Evolutionary conservation across 83 land plant genomes (phyloP).

Genomic region (Larix sibirica): DNA sequence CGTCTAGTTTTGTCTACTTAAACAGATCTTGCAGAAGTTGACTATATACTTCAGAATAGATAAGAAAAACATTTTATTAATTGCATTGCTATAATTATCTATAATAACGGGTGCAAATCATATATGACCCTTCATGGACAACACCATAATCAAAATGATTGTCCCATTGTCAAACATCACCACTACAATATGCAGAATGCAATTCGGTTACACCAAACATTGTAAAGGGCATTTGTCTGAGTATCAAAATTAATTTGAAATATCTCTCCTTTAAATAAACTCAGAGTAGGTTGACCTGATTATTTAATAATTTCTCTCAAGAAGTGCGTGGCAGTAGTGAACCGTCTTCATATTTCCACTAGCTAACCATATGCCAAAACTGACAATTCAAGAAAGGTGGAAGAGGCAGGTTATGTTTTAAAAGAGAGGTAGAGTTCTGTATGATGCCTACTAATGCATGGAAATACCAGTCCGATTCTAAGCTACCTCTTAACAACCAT

Average conservation of each 20-base stretch:
- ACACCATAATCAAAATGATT: too few species aligned
- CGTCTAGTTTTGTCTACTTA: too few species aligned
- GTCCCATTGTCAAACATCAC: too few species aligned
- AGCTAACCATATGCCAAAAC: neutral
- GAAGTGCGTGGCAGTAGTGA: neutral
- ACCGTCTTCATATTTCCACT: neutral
- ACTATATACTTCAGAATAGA: too few species aligned
- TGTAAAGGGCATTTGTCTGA: neutral
- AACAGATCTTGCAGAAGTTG: too few species aligned
- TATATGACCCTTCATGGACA: too few species aligned
- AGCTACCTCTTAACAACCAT: neutral
- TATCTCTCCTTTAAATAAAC: neutral
- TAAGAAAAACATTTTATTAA: too few species aligned
- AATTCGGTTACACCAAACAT: too few species aligned
- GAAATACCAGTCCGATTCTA: neutral
- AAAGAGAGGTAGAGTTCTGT: neutral
- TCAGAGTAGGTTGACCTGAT: neutral
- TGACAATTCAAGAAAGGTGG: neutral
- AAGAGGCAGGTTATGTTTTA: neutral
- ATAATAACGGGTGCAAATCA: too few species aligned
- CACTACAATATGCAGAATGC: too few species aligned
- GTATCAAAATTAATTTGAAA: neutral
- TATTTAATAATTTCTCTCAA: neutral
- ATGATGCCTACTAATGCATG: neutral
- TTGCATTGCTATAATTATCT: too few species aligned